Conservation (phyloP, 176 grass and related monocot genomes). For the Phoenix dactylifera region DNA sequence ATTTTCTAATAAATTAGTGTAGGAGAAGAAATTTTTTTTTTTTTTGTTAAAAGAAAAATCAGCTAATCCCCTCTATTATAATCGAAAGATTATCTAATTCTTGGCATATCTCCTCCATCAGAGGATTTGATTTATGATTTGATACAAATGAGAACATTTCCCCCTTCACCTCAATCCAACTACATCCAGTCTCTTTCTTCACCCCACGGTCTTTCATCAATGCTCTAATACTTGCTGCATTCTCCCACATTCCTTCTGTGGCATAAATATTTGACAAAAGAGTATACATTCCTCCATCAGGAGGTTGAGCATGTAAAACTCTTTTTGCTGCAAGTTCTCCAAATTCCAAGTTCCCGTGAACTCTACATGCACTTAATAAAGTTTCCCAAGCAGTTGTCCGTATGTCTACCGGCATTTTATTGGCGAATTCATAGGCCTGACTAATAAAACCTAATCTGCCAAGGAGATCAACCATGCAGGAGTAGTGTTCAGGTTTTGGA, state of each 20-base stretch:
- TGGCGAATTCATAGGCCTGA: conserved; percentile 52
- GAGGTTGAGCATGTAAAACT: conserved; percentile 37
- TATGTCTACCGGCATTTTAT: conserved; percentile 38
- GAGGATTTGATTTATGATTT: conserved; percentile 46
- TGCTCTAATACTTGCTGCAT: conserved; percentile 36
- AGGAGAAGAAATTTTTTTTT: too few relatives aligned
- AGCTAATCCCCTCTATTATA: conserved; percentile 35
- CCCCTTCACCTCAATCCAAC: conserved; percentile 63
- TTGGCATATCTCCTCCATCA: conserved; percentile 44
- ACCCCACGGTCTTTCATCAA: conserved; percentile 58
- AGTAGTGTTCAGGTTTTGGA: conserved; percentile 67
- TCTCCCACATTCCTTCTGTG: conserved; percentile 52
- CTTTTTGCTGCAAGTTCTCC: conserved; percentile 48
- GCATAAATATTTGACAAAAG: conserved; percentile 74
- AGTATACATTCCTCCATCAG: conserved; percentile 63
- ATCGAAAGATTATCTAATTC: conserved; percentile 46
- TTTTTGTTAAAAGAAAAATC: conserved; percentile 1
- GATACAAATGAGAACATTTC: conserved; percentile 47
- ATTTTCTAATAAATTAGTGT: too few relatives aligned
- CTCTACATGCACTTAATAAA: conserved; percentile 59
- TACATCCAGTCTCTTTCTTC: conserved; percentile 65
- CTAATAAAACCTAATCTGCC: conserved; percentile 51
- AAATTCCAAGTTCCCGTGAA: conserved; percentile 50
- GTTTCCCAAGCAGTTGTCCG: conserved; percentile 63
- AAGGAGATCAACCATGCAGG: conserved; percentile 73